Percentiles rank a stretch among this genome's conserved stretches.
Conservation (phyloP, 1,284 basidiomycete species). For the Volvariella surrecta region DNA sequence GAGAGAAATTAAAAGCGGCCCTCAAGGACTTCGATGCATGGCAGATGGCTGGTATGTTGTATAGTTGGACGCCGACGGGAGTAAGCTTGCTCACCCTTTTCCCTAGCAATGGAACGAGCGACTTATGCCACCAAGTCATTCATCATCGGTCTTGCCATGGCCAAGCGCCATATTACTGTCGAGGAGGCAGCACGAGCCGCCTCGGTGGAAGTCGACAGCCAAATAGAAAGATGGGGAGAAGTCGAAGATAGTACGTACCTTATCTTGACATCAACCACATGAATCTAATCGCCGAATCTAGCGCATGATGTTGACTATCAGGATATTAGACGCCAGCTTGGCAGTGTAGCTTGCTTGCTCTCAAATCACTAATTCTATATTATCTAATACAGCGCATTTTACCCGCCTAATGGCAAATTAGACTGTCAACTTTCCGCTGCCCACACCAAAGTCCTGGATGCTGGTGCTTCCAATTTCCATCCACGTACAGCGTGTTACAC, state of each 20-base stretch:
- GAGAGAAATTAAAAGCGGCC: conserved; percentile 47
- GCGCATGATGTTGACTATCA: conserved; percentile 97
- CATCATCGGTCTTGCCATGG: conserved; percentile 80
- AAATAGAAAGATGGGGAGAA: conserved; percentile 96
- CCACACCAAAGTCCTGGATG: too few species aligned
- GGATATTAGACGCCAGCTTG: conserved; percentile 83
- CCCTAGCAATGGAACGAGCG: conserved; percentile 82
- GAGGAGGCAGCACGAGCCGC: conserved; percentile 83
- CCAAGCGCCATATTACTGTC: conserved; percentile 67
- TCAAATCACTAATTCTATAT: conserved; percentile 20
- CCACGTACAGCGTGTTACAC: too few species aligned
- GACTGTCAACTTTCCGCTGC: too few species aligned
- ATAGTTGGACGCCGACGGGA: background rate
- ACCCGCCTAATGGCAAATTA: too few species aligned
- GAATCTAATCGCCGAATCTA: conserved; percentile 22
- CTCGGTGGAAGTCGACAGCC: conserved; percentile 90
- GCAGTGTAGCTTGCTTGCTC: conserved; percentile 55
- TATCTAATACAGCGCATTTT: too few species aligned
- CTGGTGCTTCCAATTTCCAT: too few species aligned
- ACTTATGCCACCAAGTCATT: conserved; percentile 92
- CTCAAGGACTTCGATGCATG: conserved; percentile 66
- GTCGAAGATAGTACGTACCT: conserved; percentile 89
- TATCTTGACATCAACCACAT: too few species aligned
- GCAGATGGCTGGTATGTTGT: conserved; percentile 76
- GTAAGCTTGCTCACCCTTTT: background rate